Conservation (phyloP, 768 basidiomycete species). For the Pleurotus salmoneostramineus region DNA sequence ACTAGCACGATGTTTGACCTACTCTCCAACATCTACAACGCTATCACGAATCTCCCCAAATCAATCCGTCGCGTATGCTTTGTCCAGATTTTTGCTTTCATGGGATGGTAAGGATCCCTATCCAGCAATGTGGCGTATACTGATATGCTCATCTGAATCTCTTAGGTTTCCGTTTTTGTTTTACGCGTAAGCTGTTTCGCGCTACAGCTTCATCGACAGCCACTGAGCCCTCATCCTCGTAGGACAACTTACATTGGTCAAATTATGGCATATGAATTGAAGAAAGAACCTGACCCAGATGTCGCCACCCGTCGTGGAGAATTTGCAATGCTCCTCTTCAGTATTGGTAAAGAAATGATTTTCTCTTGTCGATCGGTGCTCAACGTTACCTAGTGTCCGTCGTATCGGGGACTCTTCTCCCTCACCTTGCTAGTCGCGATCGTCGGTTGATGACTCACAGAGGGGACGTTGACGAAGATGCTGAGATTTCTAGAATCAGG, state of each 20-base stretch:
- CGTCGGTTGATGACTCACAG: constrained; percentile 70
- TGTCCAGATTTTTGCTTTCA: constrained; percentile 93
- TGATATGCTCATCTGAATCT: constrained; percentile 7
- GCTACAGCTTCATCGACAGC: background rate
- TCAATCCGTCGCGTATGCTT: constrained; percentile 87
- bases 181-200: constrained; percentile 57
- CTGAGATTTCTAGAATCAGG: constrained; percentile 66
- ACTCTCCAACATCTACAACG: constrained; percentile 71
- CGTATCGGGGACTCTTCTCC: constrained; percentile 74
- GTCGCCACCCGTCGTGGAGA: constrained; percentile 83
- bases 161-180: constrained; percentile 92
- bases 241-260: constrained; percentile 95
- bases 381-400: constrained; percentile 64
- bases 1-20: constrained; percentile 64
- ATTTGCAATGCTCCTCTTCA: constrained; percentile 87
- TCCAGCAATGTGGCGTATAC: background rate
- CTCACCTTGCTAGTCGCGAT: constrained; percentile 79
- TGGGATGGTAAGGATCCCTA: constrained; percentile 89
- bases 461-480: constrained; percentile 70
- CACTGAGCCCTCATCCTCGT: background rate
- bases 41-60: constrained; percentile 72
- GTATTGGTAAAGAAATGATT: constrained; percentile 57
- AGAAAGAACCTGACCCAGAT: constrained; percentile 74
- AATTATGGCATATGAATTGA: constrained; percentile 81
- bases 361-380: background rate